These are phyloP conservation scores for Lycium ferocissimum DNA, from an alignment of 257 asterid species.

Conservation along the genomic window DNA sequence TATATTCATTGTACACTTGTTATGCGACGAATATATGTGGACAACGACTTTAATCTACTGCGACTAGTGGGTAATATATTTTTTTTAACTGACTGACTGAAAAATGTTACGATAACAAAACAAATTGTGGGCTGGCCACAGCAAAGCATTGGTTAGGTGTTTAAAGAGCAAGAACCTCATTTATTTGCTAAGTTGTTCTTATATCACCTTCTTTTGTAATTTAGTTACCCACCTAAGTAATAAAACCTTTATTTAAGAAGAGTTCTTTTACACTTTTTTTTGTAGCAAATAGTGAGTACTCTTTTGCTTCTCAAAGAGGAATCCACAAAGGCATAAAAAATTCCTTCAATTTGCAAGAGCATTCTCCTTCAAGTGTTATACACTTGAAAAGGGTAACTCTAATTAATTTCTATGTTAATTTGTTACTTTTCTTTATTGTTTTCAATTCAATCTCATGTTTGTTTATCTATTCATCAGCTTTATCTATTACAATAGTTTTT, in stretches of 20 bases:
- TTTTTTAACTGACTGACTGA: too few species aligned
- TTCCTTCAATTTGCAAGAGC: neutral
- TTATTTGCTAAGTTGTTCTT: neutral
- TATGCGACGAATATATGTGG: neutral
- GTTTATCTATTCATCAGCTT: neutral
- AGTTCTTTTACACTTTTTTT: neutral
- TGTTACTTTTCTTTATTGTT: neutral
- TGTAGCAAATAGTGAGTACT: neutral
- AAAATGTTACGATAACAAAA: neutral
- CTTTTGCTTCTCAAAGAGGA: neutral
- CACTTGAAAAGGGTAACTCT: constrained; percentile 15
- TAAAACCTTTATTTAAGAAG: constrained; percentile 14
- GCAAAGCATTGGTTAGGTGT: neutral
- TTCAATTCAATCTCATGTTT: neutral
- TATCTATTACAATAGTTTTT: too few species aligned
- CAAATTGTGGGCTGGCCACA: neutral
- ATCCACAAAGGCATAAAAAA: neutral
- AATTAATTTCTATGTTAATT: neutral
- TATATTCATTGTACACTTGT: neutral
- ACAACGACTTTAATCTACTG: too few species aligned
- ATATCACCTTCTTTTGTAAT: constrained; percentile 24
- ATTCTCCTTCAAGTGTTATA: neutral
- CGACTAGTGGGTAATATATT: too few species aligned
- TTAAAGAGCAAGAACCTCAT: neutral
- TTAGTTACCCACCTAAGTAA: constrained; percentile 18